phyloP scores from a whole-genome alignment of 345 rosid species.

The Hirschfeldia incana region DNA sequence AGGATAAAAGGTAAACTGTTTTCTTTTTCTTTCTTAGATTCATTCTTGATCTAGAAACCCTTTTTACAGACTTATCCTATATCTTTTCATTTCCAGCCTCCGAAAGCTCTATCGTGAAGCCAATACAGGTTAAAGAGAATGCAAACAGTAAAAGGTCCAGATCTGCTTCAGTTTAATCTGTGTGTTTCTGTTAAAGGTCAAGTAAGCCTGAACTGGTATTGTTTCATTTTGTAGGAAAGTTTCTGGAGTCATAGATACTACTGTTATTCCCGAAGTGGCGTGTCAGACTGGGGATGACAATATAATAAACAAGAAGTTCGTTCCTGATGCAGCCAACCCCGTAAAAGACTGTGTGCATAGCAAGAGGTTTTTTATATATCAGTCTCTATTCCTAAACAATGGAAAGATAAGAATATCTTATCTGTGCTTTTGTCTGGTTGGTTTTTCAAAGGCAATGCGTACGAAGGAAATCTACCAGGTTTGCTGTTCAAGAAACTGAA shows the following conservation, averaged over 20 bases:
- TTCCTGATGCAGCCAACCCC: constrained; percentile 15
- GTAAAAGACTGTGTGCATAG: constrained; percentile 15
- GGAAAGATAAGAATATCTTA: constrained; percentile 15
- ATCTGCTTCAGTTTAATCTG: constrained; percentile 3
- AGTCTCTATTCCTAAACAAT: constrained; percentile 1
- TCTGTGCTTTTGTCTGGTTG: constrained; percentile 7
- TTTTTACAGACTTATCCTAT: constrained; percentile 11
- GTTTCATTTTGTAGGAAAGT: constrained; percentile 27
- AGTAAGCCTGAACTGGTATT: not conserved
- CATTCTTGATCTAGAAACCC: not conserved
- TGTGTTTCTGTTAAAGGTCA: constrained; percentile 4
- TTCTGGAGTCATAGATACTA: constrained; percentile 24
- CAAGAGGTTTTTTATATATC: constrained; percentile 31
- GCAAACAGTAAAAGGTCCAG: constrained; percentile 45
- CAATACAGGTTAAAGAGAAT: constrained; percentile 40
- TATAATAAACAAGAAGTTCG: constrained; percentile 14
- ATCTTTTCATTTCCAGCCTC: constrained; percentile 42
- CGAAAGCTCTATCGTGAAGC: constrained; percentile 25
- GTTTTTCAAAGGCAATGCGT: constrained; percentile 23
- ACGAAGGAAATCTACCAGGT: constrained; percentile 36
- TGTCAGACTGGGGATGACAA: constrained; percentile 15
- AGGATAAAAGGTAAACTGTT: constrained; percentile 42
- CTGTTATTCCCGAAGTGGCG: constrained; percentile 18
- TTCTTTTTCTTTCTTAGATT: constrained; percentile 1
- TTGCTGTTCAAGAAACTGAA: constrained; percentile 30